phyloP scores from a whole-genome alignment of 805 yeast genomes.

The Debaryomyces maramus region DNA sequence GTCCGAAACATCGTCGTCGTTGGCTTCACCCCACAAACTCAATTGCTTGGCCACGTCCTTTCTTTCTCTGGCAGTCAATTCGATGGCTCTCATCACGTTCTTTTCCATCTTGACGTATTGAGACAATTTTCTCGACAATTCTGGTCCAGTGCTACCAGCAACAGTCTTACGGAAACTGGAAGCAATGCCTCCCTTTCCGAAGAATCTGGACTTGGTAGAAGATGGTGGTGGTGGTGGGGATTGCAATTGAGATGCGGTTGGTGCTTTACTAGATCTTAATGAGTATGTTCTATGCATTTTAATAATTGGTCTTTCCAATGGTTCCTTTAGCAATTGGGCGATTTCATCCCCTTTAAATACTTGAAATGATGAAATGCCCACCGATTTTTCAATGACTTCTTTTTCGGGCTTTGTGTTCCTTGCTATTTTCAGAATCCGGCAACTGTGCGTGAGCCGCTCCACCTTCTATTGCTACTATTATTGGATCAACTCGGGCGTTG shows the following conservation, averaged over 20 bases:
- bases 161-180: slow-evolving; percentile 65
- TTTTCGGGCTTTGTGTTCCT: neutral
- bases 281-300: slow-evolving; percentile 98
- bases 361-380: neutral
- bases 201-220: slow-evolving; percentile 83
- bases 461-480: neutral
- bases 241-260: slow-evolving; percentile 93
- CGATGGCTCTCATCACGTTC: slow-evolving; percentile 76
- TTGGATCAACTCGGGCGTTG: too few species aligned
- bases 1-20: slow-evolving; percentile 83
- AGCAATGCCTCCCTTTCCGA: slow-evolving; percentile 75
- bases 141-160: slow-evolving; percentile 82
- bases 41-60: slow-evolving; percentile 80
- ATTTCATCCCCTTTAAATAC: neutral
- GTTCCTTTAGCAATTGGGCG: neutral
- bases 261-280: slow-evolving; percentile 91
- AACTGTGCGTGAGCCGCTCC: neutral
- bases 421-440: neutral
- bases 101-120: slow-evolving; percentile 79
- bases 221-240: slow-evolving; percentile 96
- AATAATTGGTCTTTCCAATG: neutral
- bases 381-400: neutral
- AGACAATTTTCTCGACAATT: slow-evolving; percentile 70
- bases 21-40: slow-evolving; percentile 83
- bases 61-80: slow-evolving; percentile 74